Evolutionary conservation across 2,329 filamentous ascomycete species (phyloP).

Genomic region (Colletotrichum sp.): DNA sequence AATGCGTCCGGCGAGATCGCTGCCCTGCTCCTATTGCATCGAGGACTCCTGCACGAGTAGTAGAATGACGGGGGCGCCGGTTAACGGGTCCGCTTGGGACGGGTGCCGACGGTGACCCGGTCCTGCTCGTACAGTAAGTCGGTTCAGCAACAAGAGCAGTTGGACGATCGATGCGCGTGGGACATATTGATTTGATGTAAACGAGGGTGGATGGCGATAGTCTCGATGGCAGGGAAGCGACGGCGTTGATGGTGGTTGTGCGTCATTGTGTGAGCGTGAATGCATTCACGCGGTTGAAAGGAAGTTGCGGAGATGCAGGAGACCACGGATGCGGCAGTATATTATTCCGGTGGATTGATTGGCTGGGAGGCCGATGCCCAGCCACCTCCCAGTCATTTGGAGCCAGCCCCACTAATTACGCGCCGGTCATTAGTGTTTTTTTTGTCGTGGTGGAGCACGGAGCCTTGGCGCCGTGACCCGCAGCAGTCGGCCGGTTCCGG

Average conservation of each 20-base stretch:
- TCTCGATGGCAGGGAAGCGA: background rate
- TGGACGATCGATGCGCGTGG: background rate
- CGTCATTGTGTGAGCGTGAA: background rate
- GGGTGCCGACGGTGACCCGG: background rate
- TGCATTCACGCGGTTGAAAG: background rate
- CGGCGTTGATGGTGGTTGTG: background rate
- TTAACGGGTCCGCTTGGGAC: background rate
- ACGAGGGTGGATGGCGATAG: background rate
- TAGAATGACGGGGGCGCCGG: background rate
- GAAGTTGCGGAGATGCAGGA: background rate
- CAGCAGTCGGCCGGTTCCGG: fast-evolving
- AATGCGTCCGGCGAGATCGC: background rate
- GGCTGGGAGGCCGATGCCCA: background rate
- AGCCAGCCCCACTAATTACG: background rate
- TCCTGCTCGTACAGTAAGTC: background rate
- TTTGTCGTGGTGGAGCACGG: too few species aligned
- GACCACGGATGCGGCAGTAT: background rate
- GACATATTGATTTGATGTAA: background rate
- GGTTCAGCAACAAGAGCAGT: background rate
- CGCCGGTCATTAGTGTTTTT: too few species aligned
- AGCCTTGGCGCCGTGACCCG: too few species aligned
- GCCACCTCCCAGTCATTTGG: background rate
- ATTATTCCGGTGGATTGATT: background rate
- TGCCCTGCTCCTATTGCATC: background rate
- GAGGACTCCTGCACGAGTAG: background rate